Base-by-base conservation (phyloP, 768 basidiomycete genomes). In the Lepiota venenata region DNA sequence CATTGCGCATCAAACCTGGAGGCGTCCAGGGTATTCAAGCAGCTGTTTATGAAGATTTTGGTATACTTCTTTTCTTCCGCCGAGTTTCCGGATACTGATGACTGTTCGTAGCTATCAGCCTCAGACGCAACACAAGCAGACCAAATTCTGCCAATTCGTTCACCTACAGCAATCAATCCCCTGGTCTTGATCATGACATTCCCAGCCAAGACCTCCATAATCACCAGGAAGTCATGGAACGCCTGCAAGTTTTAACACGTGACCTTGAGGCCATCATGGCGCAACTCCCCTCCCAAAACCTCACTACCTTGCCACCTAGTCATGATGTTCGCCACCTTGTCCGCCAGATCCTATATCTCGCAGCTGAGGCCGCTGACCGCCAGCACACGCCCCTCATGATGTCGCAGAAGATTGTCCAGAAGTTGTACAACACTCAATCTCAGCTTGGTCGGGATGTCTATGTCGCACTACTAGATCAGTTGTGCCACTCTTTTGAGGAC, bases 361-460 rank as follows among this genome's bases (percentile, higher is more conserved):
- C 93, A n/a, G 83, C 81, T 4, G 86, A 90, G 59, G 86, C 91
- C 1, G 70, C 76, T 15, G 90, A 93, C 52, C 84, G 84, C 58
- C 87, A 91, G 53, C 87, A 90, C 48, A 96, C 93, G 2, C 91
- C 94, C 1, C 74, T 98, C 55, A 78, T 85, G 61, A 94, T 97
- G 76, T 94, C 96, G 0, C 96, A 99, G 71, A 96, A 97, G 72
- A 89, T 96, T 52, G 96, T 98, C 3, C 95, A 97, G 66, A 77
- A 94, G 32, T 71, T 99, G 55, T 99, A 94, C 76, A 95, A 95
- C 75, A 91, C 91, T 1, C 78, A 81, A 3, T 84, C 84, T 2
- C 85, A 90, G 60, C 78, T 99, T 52, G 93, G 91, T 0, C 82
- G 96, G 50, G 95, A 99, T 67, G 88, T 97, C 9, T 99, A 93